Evolutionary conservation across 345 rosid species (phyloP), one percentile per base, ranked within the genome.

Genomic region (Lagerstroemia speciosa): DNA sequence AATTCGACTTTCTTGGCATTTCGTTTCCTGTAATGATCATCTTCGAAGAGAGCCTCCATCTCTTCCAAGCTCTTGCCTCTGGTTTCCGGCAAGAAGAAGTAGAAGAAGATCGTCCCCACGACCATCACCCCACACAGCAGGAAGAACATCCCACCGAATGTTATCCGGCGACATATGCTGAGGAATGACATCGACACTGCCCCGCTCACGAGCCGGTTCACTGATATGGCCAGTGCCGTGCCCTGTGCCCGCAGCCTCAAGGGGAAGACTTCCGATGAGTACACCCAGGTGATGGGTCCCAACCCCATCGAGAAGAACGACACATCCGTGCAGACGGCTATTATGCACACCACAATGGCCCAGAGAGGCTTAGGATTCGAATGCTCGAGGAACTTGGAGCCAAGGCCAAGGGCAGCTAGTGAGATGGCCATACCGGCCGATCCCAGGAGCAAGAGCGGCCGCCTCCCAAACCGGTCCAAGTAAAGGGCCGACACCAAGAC

Each of bases 381-480:
- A 24, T 41, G 69, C 48, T 69, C 66, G 2, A 57, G 73, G 69
- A 74, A 69, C 53, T 64, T 74, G 26, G 70, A 74, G 46, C 77
- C 73, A 6, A 74, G 60, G 17, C 73, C 73, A 8, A 74, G 67
- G 2, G 50, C 27, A 8, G 50, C 69, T 3, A 58, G 27, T 2
- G 77, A 64, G 52, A 65, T 38, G 2, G 70, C 69, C 69, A 74
- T 74, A 24, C 77, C 70, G 0, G 33, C 32, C 2, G 62, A n/a
- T 30, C 55, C 67, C 48, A 69, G 15, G 15, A 74, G 65, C 57
- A 74, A 30, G 45, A 82, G 70, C 2, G 80, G 88, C 6, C 87
- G 74, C 70, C 93, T 71, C 8, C 90, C 89, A 3, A 69, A 71
- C 27, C 62, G 67, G 78, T 84, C 94, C 68, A 86, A 20, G 71